Percentiles rank a stretch among this genome's conserved stretches.
These are phyloP conservation scores for Fusarium sp. DNA, from an alignment of 2,329 filamentous ascomycete species.

Conservation along the genomic window DNA sequence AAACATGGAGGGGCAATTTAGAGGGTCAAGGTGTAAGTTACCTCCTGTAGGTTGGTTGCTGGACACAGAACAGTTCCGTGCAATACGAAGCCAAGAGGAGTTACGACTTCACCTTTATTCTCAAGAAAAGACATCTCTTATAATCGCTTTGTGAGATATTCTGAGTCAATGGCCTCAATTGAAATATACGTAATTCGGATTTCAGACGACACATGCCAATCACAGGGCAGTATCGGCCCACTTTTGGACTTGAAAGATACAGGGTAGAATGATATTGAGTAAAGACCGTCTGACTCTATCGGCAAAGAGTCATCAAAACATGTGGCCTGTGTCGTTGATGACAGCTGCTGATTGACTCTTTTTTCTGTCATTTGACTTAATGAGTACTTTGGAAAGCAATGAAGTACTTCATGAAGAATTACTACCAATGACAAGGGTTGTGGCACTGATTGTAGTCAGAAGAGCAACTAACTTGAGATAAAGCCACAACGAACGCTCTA, in stretches of 20 bases:
- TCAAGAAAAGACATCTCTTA: too few relatives aligned
- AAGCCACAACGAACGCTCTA: too few relatives aligned
- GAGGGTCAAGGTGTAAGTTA: background rate
- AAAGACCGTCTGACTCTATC: background rate
- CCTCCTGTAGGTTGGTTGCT: background rate
- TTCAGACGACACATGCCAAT: background rate
- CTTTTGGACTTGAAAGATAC: background rate
- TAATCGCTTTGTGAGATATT: background rate
- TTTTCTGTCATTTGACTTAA: background rate
- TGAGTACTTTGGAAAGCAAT: background rate
- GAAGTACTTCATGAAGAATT: background rate
- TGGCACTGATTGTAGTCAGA: background rate
- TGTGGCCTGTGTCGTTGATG: background rate
- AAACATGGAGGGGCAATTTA: constrained; percentile 17
- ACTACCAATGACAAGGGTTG: background rate
- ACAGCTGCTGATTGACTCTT: background rate
- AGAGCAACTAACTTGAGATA: too few relatives aligned
- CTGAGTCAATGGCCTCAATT: background rate
- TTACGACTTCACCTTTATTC: background rate
- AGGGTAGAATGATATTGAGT: background rate
- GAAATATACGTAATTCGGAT: background rate
- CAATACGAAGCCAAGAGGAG: background rate
- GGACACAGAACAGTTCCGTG: background rate
- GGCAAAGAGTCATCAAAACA: background rate
- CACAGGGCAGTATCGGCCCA: background rate